Evolutionary conservation across 1,284 basidiomycete species (phyloP), one percentile per base, ranked within the genome.

Genomic region (Marasmius sp.): DNA sequence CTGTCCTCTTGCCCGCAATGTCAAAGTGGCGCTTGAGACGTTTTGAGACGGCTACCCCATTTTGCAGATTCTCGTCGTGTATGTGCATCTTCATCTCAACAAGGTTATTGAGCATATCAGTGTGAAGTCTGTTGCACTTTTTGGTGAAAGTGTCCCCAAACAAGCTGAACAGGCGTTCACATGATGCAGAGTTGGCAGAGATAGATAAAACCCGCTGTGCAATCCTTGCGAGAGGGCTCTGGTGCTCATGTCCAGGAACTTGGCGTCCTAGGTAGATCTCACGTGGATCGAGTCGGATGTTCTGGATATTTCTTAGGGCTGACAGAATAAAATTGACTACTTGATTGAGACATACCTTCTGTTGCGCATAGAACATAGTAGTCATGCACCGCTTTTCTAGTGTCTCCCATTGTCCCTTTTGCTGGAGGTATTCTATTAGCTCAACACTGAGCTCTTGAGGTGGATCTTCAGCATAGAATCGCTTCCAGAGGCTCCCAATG

Each of bases 181-280:
- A 76, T 9, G 75, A 77, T 18, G 75, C 74, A 4, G 74, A 78
- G 61, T 77, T 77, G 14, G 74, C 69, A 45, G 65, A 71, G 20
- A 77, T 70, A 1, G 69, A 69, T 9, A 75, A 67, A 14, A 74
- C 49, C 37, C 63, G 69, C 4, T 54, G 49, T 18, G 70, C 70
- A 50, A 77, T 64, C 6, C 34, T 33, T n/a, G 67, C 59, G n/a
- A 74, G 65, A 37, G 69, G 39, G n/a, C 37, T 9, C 39, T 41
- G 39, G 39, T 16, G 16, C 9, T 41, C 9, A 16, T 41, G 39
- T 41, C 39, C 39, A 9, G 39, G 39, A 41, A 41, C 9, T 41
- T 9, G 16, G 39, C 9, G 16, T 9, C 39, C 39, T 9, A 9
- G 39, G 39, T 41, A 41, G 16, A 41, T 9, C 9, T 41, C 39